Conservation (phyloP, 768 basidiomycete species). For the Crepidotus variabilis region DNA sequence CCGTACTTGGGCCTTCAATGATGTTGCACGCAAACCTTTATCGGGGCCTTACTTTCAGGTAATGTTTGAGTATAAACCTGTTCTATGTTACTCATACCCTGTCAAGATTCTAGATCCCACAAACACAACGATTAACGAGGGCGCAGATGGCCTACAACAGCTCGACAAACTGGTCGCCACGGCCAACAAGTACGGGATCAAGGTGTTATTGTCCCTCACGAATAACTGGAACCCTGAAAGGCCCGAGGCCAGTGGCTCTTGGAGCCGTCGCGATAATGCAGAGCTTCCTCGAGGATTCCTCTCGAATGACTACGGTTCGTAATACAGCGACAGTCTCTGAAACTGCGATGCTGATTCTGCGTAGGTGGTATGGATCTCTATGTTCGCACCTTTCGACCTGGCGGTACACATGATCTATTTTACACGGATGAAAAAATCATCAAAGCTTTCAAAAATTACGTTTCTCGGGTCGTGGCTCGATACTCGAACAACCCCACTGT, state of each 20-base stretch:
- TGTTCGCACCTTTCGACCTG: slow-evolving; percentile 22
- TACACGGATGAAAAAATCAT: slow-evolving; percentile 30
- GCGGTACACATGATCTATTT: slow-evolving; percentile 32
- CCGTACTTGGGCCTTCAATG: slow-evolving; percentile 21
- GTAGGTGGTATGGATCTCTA: slow-evolving; percentile 37
- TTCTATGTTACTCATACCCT: neutral
- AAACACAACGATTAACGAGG: slow-evolving; percentile 15
- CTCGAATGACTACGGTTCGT: slow-evolving; percentile 24
- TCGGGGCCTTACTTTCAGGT: slow-evolving; percentile 19
- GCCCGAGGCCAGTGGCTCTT: slow-evolving; percentile 6
- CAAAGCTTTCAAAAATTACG: slow-evolving; percentile 29
- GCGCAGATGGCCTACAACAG: slow-evolving; percentile 15
- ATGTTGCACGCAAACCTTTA: slow-evolving; percentile 14
- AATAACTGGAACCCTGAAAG: slow-evolving; percentile 22
- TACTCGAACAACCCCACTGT: slow-evolving; percentile 24
- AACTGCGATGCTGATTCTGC: neutral
- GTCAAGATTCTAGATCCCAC: slow-evolving; percentile 12
- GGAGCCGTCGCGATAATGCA: slow-evolving; percentile 10
- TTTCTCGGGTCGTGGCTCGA: slow-evolving; percentile 23
- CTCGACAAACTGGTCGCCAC: slow-evolving; percentile 14
- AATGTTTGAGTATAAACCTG: neutral
- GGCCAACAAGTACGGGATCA: slow-evolving; percentile 17
- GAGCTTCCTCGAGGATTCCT: slow-evolving; percentile 23
- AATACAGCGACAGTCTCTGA: neutral
- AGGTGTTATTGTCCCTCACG: slow-evolving; percentile 15